Evolutionary conservation across 345 rosid species (phyloP), one percentile per base, ranked within the genome.

Genomic region (Sisymbrium irio): DNA sequence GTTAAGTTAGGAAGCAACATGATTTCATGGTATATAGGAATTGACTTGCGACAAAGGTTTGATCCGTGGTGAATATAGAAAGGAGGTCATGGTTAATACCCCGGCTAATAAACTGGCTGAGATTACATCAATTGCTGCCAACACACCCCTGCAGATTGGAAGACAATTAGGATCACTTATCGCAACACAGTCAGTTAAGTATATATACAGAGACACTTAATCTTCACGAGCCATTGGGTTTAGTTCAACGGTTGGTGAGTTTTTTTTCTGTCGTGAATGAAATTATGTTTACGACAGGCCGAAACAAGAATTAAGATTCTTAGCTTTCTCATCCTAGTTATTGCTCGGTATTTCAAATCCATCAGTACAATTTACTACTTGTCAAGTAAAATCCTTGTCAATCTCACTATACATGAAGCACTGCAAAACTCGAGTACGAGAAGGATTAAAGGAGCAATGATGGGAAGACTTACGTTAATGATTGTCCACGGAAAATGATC

Each of bases 41-140:
- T n/a, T 22, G 20, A 35, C 14, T 47, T 71, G 51, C 9, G 9
- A 25, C 41, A 47, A 60, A 42, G 15, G 22, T 2, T 17, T 71
- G 32, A 61, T 58, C 27, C n/a, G 6, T 28, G 1, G 15, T 46
- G 20, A 46, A 55, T 14, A 36, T 32, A 30, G 7, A 54, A 56
- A 27, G 32, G 59, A 20, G 25, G 61, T 39, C 54, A 32, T n/a
- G 17, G 58, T 61, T 76, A 88, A 50, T 87, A 92, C 99, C 91
- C 99, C 99, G 32, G 82, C 96, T 81, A 96, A 57, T 60, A 81
- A 56, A 74, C 82, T 71, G 76, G 67, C 85, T 60, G 89, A 79
- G 61, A 92, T 81, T 39, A 96, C 93, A 78, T 96, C 99, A 82
- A 92, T 25, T 64, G 98, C 98, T 7, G 99, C 87, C 44, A 96